phyloP scores from a whole-genome alignment of 2,329 filamentous ascomycete species.

The Epichloe baconii region DNA sequence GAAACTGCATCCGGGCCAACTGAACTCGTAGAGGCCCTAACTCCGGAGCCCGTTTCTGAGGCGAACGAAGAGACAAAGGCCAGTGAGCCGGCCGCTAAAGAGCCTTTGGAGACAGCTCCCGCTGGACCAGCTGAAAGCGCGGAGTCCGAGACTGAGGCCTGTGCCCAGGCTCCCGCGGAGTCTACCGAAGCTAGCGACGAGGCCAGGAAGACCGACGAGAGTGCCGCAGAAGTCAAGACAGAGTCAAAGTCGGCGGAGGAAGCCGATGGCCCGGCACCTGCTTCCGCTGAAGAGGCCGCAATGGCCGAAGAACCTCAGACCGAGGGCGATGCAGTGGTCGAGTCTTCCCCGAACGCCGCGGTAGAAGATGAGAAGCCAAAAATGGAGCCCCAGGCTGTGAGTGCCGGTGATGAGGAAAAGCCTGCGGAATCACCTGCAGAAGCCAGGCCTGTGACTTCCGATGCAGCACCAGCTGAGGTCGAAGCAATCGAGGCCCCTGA shows the following conservation, averaged over 20 bases:
- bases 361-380: background rate
- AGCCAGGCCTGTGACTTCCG: background rate
- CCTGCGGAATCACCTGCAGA: background rate
- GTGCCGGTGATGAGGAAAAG: background rate
- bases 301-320: background rate
- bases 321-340: background rate
- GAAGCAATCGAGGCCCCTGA: background rate
- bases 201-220: background rate
- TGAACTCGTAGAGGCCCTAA: background rate
- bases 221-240: background rate
- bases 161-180: background rate
- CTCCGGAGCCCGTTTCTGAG: background rate
- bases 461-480: background rate
- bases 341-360: background rate
- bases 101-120: background rate
- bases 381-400: background rate
- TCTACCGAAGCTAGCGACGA: background rate
- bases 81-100: background rate
- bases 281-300: background rate
- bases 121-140: background rate
- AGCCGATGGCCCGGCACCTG: background rate
- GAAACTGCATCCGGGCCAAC: background rate
- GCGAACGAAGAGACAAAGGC: background rate
- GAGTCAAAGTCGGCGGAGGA: slow-evolving; percentile 2
- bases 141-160: background rate